Conservation (phyloP, 129 eudicot genomes). For the Lonicera japonica region DNA sequence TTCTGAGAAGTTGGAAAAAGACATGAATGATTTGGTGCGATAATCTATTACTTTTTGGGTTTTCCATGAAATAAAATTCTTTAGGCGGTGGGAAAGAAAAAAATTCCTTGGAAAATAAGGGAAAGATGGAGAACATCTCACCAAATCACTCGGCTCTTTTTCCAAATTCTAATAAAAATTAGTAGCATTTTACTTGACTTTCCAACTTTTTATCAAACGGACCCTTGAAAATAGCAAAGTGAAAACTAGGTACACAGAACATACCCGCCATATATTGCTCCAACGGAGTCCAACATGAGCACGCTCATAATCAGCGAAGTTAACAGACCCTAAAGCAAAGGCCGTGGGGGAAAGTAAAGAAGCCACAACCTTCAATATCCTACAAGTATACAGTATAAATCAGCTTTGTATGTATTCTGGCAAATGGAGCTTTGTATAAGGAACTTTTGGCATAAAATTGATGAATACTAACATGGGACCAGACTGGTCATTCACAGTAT, state of each 20-base stretch:
- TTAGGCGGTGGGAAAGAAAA: no score
- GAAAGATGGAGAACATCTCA: no score
- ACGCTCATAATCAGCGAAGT: constrained; percentile 98
- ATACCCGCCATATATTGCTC: constrained; percentile 98
- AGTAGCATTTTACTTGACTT: no score
- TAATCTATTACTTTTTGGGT: no score
- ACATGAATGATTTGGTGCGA: no score
- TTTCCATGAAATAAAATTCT: no score
- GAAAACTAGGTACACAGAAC: constrained; percentile 7
- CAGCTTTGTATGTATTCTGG: not conserved
- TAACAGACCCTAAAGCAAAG: constrained; percentile 93
- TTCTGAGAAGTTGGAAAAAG: no score
- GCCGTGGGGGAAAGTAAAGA: constrained; percentile 99
- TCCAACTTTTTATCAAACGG: no score
- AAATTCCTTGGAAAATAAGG: no score
- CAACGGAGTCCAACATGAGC: constrained; percentile 99
- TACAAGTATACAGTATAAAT: constrained; percentile 22
- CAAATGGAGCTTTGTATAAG: not conserved
- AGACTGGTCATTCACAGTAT: constrained; percentile 79
- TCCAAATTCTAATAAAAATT: no score
- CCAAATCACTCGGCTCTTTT: no score
- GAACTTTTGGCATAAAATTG: not conserved
- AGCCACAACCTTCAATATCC: constrained; percentile 76
- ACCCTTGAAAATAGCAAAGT: constrained; percentile 1
- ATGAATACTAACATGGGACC: constrained; percentile 62